A percentile compares a stretch with the other conserved stretches of the same genome.
phyloP scores from a whole-genome alignment of 805 yeast species.

The Hanseniaspora singularis region DNA sequence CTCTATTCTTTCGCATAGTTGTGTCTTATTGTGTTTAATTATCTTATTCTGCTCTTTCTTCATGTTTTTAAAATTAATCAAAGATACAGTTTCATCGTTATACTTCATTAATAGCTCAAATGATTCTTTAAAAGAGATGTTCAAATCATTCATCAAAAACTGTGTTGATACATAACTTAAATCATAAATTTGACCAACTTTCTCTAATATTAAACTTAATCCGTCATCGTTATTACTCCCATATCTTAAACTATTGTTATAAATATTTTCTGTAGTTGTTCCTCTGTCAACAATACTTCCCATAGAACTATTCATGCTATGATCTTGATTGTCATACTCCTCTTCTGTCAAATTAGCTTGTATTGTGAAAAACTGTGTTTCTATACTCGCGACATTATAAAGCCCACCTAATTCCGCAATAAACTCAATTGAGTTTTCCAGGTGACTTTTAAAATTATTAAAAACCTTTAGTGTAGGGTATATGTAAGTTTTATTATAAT shows the following conservation, averaged over 20 bases:
- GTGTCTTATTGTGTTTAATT: conserved; percentile 27
- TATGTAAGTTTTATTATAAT: conserved; percentile 21
- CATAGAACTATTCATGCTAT: conserved; percentile 34
- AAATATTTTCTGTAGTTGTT: conserved; percentile 16
- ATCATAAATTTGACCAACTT: conserved; percentile 78
- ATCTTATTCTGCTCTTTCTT: conserved; percentile 42
- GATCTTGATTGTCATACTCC: conserved; percentile 23
- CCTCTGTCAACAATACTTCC: conserved; percentile 3
- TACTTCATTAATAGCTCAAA: conserved; percentile 32
- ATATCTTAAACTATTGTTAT: too few species aligned
- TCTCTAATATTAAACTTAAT: conserved; percentile 49
- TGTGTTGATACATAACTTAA: conserved; percentile 46
- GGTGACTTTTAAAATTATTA: conserved; percentile 20
- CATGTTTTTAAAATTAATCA: conserved; percentile 48
- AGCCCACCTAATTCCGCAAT: conserved; percentile 68
- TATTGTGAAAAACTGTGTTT: conserved; percentile 24
- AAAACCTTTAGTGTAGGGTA: conserved; percentile 7
- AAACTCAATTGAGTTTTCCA: conserved; percentile 48
- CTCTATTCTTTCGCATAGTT: conserved; percentile 27
- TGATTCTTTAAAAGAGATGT: conserved; percentile 30
- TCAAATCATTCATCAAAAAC: conserved; percentile 24
- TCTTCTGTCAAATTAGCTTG: conserved; percentile 10
- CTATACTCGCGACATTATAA: conserved; percentile 49
- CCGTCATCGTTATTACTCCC: too few species aligned
- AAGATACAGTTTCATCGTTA: conserved; percentile 30